Evolutionary conservation across 108 stramenopile genomes (phyloP).

Genomic region (Nannochloropsis gaditana): DNA sequence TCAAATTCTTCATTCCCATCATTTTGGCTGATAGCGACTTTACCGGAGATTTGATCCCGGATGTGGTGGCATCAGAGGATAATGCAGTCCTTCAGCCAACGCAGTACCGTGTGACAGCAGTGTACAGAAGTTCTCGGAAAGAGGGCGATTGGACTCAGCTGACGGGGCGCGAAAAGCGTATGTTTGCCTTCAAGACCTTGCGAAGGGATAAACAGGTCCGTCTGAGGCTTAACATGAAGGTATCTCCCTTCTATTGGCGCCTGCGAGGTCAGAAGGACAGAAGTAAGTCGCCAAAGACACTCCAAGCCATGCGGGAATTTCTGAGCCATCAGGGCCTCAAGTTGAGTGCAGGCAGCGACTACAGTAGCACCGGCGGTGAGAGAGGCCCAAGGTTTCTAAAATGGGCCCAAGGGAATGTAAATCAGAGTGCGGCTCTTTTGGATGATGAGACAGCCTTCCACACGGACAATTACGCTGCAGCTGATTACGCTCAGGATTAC

Average conservation of each 20-base stretch:
- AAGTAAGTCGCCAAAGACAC: not conserved
- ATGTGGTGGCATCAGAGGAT: not conserved
- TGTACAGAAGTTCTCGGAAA: slow-evolving; percentile 10
- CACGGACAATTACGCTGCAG: slow-evolving; percentile 20
- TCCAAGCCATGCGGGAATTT: not conserved
- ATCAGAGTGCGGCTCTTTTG: not conserved
- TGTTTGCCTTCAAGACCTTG: not conserved
- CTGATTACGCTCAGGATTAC: not conserved
- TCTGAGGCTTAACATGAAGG: not conserved
- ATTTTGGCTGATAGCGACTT: not conserved
- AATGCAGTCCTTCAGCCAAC: not conserved
- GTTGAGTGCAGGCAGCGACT: not conserved
- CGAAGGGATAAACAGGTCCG: not conserved
- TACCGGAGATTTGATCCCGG: not conserved
- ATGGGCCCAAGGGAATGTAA: not conserved
- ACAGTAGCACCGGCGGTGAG: not conserved
- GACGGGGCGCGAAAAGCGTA: not conserved
- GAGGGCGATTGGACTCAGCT: slow-evolving; percentile 1
- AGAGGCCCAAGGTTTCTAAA: not conserved
- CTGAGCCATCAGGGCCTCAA: not conserved
- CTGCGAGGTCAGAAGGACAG: not conserved
- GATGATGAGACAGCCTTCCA: not conserved
- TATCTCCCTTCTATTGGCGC: not conserved
- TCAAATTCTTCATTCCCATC: not conserved
- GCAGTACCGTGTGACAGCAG: not conserved